These are phyloP conservation scores for Metschnikowia continentalis DNA, from an alignment of 805 yeast genomes.

Conservation along the genomic window DNA sequence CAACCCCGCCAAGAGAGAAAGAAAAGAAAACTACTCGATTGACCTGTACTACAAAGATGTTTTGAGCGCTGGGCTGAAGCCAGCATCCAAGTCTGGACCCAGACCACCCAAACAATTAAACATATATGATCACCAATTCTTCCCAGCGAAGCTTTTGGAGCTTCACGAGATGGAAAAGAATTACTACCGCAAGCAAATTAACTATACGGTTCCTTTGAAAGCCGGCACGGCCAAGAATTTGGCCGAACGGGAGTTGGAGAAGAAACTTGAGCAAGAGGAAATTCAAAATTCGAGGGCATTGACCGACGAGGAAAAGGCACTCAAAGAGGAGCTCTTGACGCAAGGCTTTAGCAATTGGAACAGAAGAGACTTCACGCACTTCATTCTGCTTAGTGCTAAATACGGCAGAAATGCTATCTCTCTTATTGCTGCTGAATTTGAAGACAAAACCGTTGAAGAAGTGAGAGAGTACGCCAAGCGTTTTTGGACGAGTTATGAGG, in stretches of 20 bases:
- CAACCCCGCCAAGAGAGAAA: constrained; percentile 79
- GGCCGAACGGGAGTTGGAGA: constrained; percentile 36
- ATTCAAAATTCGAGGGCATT: constrained; percentile 74
- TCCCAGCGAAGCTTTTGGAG: constrained; percentile 69
- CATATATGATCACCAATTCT: constrained; percentile 88
- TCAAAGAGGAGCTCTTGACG: constrained; percentile 52
- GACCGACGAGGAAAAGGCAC: constrained; percentile 73
- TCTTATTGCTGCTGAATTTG: constrained; percentile 73
- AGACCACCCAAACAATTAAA: constrained; percentile 81
- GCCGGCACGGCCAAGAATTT: constrained; percentile 44
- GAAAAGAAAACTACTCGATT: constrained; percentile 80
- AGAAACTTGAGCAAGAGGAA: constrained; percentile 62
- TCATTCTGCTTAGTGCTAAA: constrained; percentile 67
- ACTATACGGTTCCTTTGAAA: constrained; percentile 59
- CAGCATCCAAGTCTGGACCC: constrained; percentile 52
- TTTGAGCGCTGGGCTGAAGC: constrained; percentile 55
- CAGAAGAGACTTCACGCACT: constrained; percentile 81
- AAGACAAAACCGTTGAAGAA: constrained; percentile 76
- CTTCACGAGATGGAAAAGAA: constrained; percentile 79
- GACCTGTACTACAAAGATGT: constrained; percentile 85
- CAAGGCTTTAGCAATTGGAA: constrained; percentile 83
- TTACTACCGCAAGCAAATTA: constrained; percentile 64
- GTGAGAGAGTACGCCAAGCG: constrained; percentile 69
- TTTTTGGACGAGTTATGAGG: constrained; percentile 76
- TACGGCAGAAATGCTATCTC: constrained; percentile 74